Evolutionary conservation across 768 basidiomycete genomes (phyloP).

Genomic region (Tremella yokohamensis): DNA sequence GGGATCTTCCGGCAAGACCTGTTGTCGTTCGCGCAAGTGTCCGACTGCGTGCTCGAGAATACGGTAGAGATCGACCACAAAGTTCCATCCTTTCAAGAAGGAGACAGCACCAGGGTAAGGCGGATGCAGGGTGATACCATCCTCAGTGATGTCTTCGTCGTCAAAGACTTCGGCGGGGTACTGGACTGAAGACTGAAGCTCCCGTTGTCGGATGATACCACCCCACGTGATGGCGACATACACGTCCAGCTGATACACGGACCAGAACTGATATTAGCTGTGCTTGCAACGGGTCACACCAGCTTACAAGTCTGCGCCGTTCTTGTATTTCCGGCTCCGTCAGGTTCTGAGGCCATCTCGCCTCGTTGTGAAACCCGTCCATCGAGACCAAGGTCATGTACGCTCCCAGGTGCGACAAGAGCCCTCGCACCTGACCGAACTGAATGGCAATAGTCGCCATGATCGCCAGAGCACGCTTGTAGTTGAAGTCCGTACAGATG

Average conservation of each 20-base stretch:
- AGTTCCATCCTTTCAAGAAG: slow-evolving; percentile 41
- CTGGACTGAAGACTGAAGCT: slow-evolving; percentile 33
- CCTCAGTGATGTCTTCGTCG: slow-evolving; percentile 32
- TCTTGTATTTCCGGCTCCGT: slow-evolving; percentile 34
- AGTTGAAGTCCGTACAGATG: slow-evolving; percentile 30
- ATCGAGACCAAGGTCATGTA: slow-evolving; percentile 29
- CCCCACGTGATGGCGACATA: slow-evolving; percentile 39
- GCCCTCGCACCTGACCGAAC: slow-evolving; percentile 26
- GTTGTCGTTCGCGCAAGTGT: slow-evolving; percentile 5
- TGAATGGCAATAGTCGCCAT: slow-evolving; percentile 36
- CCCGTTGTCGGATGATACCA: slow-evolving; percentile 32
- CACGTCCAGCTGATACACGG: slow-evolving; percentile 34
- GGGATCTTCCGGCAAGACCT: slow-evolving; percentile 2
- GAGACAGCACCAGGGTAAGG: slow-evolving; percentile 12
- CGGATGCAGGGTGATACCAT: slow-evolving; percentile 5
- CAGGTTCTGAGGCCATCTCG: slow-evolving; percentile 32
- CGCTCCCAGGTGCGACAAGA: slow-evolving; percentile 30
- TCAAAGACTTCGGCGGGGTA: slow-evolving; percentile 41
- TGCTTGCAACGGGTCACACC: neutral
- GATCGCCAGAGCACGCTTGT: slow-evolving; percentile 32
- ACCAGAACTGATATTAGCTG: slow-evolving; percentile 35
- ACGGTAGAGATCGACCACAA: slow-evolving; percentile 39
- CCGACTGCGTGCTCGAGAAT: slow-evolving; percentile 38
- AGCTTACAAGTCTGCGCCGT: slow-evolving; percentile 37
- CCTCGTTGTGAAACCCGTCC: slow-evolving; percentile 37